A percentile compares a stretch with the other conserved stretches of the same genome.
Evolutionary conservation across 495 filamentous ascomycete genomes (phyloP).

Genomic region (Halenospora varia): DNA sequence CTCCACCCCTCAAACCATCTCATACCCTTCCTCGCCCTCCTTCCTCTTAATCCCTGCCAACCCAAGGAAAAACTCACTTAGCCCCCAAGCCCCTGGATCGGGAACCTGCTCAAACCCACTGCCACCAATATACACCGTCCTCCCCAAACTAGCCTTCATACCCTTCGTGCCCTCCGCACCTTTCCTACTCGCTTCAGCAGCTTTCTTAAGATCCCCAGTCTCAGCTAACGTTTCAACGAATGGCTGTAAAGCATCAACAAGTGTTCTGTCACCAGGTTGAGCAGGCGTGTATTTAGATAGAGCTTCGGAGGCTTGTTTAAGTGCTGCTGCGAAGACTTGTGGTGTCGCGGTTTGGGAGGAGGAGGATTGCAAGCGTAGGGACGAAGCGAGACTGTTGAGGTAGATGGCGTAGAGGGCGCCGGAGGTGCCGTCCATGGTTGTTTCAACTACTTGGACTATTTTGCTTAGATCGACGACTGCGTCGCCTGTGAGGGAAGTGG

Average conservation of each 20-base stretch:
- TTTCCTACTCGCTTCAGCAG: slow-evolving; percentile 68
- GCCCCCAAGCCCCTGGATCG: slow-evolving; percentile 85
- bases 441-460: slow-evolving; percentile 83
- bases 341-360: slow-evolving; percentile 45
- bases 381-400: slow-evolving; percentile 80
- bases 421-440: slow-evolving; percentile 91
- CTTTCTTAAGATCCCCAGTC: slow-evolving; percentile 59
- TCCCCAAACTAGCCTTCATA: slow-evolving; percentile 84
- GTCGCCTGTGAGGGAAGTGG: slow-evolving; percentile 58
- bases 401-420: slow-evolving; percentile 96
- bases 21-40: slow-evolving; percentile 13
- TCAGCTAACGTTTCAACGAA: slow-evolving; percentile 70
- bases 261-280: slow-evolving; percentile 79
- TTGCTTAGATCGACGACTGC: slow-evolving; percentile 64
- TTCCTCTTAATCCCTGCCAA: slow-evolving; percentile 44
- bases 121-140: slow-evolving; percentile 91
- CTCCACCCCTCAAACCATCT: slow-evolving; percentile 25
- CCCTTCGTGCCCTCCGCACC: slow-evolving; percentile 82
- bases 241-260: slow-evolving; percentile 86
- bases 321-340: slow-evolving; percentile 69
- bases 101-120: slow-evolving; percentile 75
- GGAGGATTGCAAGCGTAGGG: slow-evolving; percentile 56
- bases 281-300: slow-evolving; percentile 87
- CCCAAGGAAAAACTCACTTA: slow-evolving; percentile 76
- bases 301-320: slow-evolving; percentile 63